Evolutionary conservation across 495 filamentous ascomycete genomes (phyloP).

Genomic region (Tuber microsphaerosporum): DNA sequence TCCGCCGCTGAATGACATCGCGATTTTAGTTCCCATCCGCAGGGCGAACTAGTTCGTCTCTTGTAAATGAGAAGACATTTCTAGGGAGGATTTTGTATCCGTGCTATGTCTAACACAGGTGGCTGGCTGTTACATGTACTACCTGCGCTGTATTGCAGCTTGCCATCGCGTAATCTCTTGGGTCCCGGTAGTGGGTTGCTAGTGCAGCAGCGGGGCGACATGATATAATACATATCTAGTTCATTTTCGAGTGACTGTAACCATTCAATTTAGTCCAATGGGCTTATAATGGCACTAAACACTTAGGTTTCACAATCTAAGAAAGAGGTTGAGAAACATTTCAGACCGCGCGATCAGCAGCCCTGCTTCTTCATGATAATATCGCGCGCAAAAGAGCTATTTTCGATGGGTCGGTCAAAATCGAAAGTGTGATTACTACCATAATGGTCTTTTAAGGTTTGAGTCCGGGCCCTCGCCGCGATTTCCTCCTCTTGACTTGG

Average conservation of each 20-base stretch:
- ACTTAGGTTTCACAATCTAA: neutral
- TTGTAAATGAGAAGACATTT: neutral
- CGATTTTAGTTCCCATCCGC: neutral
- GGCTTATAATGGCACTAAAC: neutral
- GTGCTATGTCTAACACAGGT: neutral
- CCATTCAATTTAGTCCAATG: neutral
- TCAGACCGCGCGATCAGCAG: neutral
- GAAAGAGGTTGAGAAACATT: neutral
- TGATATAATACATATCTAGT: neutral
- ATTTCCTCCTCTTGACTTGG: neutral
- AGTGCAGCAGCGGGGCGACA: neutral
- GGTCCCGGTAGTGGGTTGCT: neutral
- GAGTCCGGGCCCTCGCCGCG: neutral
- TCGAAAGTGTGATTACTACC: neutral
- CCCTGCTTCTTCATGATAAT: neutral
- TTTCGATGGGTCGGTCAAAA: neutral
- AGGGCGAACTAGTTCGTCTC: constrained; percentile 1
- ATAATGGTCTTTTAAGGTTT: neutral
- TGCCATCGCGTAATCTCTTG: neutral
- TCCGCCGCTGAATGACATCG: neutral
- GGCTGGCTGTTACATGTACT: neutral
- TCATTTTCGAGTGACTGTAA: neutral
- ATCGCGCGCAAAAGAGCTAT: neutral
- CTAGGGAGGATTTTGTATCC: neutral
- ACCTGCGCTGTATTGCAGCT: neutral